Conservation (phyloP, 1,284 basidiomycete species). For the Papiliotrema fonsecae region DNA sequence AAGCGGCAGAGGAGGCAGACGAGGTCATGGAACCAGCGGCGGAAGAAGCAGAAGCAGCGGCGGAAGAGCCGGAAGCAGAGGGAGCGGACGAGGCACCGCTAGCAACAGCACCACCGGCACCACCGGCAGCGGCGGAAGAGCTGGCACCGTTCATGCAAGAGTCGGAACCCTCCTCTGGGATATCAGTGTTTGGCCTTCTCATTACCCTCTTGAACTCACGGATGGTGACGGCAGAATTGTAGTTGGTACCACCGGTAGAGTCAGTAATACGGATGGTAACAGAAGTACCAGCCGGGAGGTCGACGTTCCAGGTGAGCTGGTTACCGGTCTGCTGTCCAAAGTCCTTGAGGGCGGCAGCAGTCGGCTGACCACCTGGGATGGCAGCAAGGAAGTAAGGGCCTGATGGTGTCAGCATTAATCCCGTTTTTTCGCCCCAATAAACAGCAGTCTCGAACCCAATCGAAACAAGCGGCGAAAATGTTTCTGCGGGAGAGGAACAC, state of each 20-base stretch:
- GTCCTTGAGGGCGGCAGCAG: conserved; percentile 54
- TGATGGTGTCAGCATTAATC: neutral
- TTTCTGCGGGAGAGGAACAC: too few relatives aligned
- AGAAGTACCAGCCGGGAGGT: conserved; percentile 53
- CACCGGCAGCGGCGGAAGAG: too few relatives aligned
- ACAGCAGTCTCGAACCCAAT: too few relatives aligned
- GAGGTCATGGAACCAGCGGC: conserved; percentile 5
- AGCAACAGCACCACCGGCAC: conserved; percentile 2
- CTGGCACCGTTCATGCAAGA: neutral
- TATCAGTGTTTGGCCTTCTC: neutral
- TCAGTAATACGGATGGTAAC: conserved; percentile 38
- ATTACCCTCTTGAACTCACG: conserved; percentile 15
- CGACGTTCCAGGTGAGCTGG: conserved; percentile 60
- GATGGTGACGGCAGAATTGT: conserved; percentile 26
- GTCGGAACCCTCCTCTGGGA: neutral
- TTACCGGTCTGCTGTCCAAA: conserved; percentile 45
- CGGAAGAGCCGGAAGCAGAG: conserved; percentile 4
- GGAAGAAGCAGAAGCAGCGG: conserved; percentile 7
- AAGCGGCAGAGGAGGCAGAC: conserved; percentile 8
- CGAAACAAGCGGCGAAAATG: too few relatives aligned
- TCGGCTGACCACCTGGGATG: conserved; percentile 63
- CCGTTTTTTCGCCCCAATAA: too few relatives aligned
- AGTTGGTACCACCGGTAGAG: conserved; percentile 33
- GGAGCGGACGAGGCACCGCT: conserved; percentile 10
- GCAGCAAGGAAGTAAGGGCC: conserved; percentile 63